Evolutionary conservation across 2,329 filamentous ascomycete species (phyloP).

Genomic region (Raffaelea deltoideospora): DNA sequence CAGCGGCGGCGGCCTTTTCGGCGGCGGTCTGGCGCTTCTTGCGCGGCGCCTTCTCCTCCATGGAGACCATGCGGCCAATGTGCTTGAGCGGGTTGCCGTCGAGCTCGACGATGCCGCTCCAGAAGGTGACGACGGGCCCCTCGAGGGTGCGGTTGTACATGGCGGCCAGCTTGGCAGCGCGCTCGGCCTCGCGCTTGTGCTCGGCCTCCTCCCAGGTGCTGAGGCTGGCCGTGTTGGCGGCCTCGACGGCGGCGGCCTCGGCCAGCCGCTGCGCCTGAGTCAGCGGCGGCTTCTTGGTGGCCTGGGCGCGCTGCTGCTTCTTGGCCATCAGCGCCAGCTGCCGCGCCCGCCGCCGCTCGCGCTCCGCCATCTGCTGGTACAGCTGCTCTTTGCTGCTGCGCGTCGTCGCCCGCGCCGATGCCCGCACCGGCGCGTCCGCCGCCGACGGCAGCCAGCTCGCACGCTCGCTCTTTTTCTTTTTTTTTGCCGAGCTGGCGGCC

Average conservation of each 20-base stretch:
- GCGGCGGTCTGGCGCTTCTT: conserved; percentile 32
- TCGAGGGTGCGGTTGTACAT: conserved; percentile 75
- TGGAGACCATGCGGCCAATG: conserved; percentile 49
- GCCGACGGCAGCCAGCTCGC: conserved; percentile 40
- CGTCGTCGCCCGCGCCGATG: conserved; percentile 42
- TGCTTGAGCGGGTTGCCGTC: conserved; percentile 54
- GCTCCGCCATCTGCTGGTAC: conserved; percentile 58
- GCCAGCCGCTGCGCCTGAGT: conserved; percentile 75
- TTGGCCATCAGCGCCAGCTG: conserved; percentile 54
- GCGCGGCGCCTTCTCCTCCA: conserved; percentile 40
- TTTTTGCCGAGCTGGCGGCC: conserved; percentile 27
- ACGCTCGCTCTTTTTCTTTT: conserved; percentile 48
- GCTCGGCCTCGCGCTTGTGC: conserved; percentile 71
- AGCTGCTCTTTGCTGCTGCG: conserved; percentile 44
- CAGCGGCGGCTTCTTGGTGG: conserved; percentile 63
- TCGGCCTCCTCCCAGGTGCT: conserved; percentile 92
- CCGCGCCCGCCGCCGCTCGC: conserved; percentile 54
- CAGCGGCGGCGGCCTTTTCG: conserved; percentile 6
- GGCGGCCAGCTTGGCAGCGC: conserved; percentile 69
- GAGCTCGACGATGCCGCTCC: conserved; percentile 83
- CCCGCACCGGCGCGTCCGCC: conserved; percentile 40
- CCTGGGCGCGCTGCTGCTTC: conserved; percentile 55
- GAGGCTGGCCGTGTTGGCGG: conserved; percentile 74
- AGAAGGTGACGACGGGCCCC: conserved; percentile 80
- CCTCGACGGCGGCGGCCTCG: conserved; percentile 71